phyloP scores from a whole-genome alignment of 1,139 yeast species.

The Diutina ranongensis region DNA sequence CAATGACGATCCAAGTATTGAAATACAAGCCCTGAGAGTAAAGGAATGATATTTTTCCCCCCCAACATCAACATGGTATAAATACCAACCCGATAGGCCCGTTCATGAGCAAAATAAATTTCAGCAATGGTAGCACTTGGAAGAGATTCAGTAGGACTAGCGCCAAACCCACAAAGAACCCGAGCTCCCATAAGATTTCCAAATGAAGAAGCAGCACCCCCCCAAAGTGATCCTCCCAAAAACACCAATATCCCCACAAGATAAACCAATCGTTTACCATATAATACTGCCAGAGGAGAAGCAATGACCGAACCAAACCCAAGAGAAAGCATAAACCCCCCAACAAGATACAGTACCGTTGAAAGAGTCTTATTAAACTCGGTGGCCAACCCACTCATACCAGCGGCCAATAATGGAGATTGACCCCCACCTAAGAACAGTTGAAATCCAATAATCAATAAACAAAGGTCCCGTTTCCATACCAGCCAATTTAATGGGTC shows the following conservation, averaged over 20 bases:
- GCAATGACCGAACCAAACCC: slow-evolving; percentile 50
- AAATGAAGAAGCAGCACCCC: slow-evolving; percentile 36
- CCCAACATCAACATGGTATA: slow-evolving; percentile 52
- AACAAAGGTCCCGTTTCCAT: slow-evolving; percentile 45
- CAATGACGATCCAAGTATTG: slow-evolving; percentile 42
- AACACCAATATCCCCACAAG: slow-evolving; percentile 37
- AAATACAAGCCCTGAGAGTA: slow-evolving; percentile 44
- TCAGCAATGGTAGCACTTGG: slow-evolving; percentile 56
- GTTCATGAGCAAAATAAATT: slow-evolving; percentile 51
- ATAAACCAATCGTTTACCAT: slow-evolving; percentile 49
- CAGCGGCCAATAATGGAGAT: slow-evolving; percentile 51
- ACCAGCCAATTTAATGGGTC: slow-evolving; percentile 70
- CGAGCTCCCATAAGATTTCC: slow-evolving; percentile 47
- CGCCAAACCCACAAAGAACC: slow-evolving; percentile 46
- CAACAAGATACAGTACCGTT: slow-evolving; percentile 43
- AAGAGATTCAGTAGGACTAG: slow-evolving; percentile 50
- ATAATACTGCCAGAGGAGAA: slow-evolving; percentile 47
- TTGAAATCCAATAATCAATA: slow-evolving; percentile 43
- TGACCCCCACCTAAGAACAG: slow-evolving; percentile 56
- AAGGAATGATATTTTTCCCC: slow-evolving; percentile 50
- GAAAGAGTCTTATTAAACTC: slow-evolving; percentile 35
- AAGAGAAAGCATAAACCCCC: slow-evolving; percentile 47
- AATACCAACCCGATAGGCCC: slow-evolving; percentile 53
- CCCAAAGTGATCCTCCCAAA: slow-evolving; percentile 45
- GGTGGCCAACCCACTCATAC: slow-evolving; percentile 27